These are phyloP conservation scores for Fusarium euwallaceae DNA, from an alignment of 2,329 filamentous ascomycete genomes.

Conservation along the genomic window DNA sequence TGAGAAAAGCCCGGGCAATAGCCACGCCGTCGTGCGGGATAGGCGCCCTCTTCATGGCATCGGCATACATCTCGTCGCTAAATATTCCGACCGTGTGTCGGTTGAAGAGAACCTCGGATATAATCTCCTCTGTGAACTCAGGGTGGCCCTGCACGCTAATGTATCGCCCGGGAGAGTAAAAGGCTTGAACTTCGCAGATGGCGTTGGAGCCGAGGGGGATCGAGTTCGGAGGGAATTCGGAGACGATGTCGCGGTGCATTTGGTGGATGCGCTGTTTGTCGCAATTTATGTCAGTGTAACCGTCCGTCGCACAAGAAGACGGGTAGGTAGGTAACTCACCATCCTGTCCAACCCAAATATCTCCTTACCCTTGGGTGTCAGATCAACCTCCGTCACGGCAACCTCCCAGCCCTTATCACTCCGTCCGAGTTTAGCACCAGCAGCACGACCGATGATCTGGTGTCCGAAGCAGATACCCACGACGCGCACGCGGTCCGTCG, in stretches of 20 bases:
- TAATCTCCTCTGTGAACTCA: constrained; percentile 58
- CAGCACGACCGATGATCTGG: constrained; percentile 60
- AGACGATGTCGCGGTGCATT: constrained; percentile 62
- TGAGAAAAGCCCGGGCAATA: constrained; percentile 80
- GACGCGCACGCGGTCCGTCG: constrained; percentile 70
- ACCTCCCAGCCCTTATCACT: constrained; percentile 60
- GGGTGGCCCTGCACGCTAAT: constrained; percentile 64
- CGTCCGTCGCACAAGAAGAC: constrained; percentile 73
- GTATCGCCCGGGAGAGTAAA: constrained; percentile 56
- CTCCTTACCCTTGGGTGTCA: constrained; percentile 56
- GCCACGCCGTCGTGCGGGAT: constrained; percentile 83
- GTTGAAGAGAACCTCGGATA: constrained; percentile 56
- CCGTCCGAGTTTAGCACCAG: constrained; percentile 54
- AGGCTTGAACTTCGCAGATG: constrained; percentile 58
- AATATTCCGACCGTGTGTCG: constrained; percentile 78
- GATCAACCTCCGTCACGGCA: constrained; percentile 56
- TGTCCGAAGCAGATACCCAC: constrained; percentile 64
- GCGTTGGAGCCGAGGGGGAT: constrained; percentile 57
- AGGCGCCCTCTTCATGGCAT: constrained; percentile 75
- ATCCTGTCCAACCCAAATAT: constrained; percentile 55
- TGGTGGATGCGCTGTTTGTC: constrained; percentile 56
- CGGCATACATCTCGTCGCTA: constrained; percentile 74
- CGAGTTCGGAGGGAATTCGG: constrained; percentile 54
- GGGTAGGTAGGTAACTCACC: constrained; percentile 56
- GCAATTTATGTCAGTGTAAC: constrained; percentile 62